Evolutionary conservation across 2,329 filamentous ascomycete genomes (phyloP), one percentile per base, ranked within the genome.

Genomic region (Cladosporium sp.): DNA sequence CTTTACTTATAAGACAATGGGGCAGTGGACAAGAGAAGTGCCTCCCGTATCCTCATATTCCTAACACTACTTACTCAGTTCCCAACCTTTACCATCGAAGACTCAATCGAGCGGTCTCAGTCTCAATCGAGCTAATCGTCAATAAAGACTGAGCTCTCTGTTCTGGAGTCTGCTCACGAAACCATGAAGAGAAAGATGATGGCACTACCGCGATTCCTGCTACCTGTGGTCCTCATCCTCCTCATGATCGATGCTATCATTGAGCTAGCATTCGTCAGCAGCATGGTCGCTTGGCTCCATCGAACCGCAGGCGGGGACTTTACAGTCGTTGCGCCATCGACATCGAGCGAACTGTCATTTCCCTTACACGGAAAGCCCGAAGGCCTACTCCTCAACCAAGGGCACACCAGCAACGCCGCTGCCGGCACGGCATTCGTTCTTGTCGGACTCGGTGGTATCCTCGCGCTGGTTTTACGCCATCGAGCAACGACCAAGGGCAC

Each of bases 321-420:
- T 53, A 40, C 51, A 18, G 49, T 64, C 54, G 32, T 43, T 56
- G 42, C 48, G 15, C 22, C 48, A 3, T 37, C 39, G 3, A 51
- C 34, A 4, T 24, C 56, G 32, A 47, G 55, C 29, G 37, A 19
- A 39, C 40, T 66, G 20, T 70, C 63, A 24, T 60, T 64, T 39
- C 40, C 55, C 4, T 68, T 74, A 39, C 66, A 65, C 38, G 72
- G 72, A 56, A 70, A 72, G 54, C 68, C 69, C 47, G 69, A 69
- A 44, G 61, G 68, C 19, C 54, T 63, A 2, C 56, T 64, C 19
- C 47, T 58, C 18, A 49, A 65, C 50, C 60, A 64, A 53, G 63
- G 63, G 43, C 63, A 65, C 39, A 59, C 61, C 30, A 54, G 54
- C 50, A 65, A 65, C 50, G 63, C 62, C 40, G 63, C 63, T 3